phyloP scores from a whole-genome alignment of 2,329 filamentous ascomycete species.

The Fusarium nanum region DNA sequence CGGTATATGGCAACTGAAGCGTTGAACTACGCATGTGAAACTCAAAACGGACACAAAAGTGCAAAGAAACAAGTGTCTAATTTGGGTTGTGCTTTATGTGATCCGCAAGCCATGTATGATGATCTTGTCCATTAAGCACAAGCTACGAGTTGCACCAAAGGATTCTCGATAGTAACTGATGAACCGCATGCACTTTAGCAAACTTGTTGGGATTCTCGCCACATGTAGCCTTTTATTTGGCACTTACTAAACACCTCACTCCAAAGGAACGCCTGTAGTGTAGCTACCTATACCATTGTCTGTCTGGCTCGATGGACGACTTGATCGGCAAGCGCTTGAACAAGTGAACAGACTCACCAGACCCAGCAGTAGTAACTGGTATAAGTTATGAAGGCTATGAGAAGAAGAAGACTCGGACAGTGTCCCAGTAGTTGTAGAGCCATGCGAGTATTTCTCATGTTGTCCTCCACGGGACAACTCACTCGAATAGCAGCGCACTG shows the following conservation, averaged over 20 bases:
- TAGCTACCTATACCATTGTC: not conserved
- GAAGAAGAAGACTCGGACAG: too few relatives aligned
- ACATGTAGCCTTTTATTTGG: not conserved
- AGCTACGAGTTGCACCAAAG: not conserved
- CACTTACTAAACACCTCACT: not conserved
- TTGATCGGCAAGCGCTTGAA: not conserved
- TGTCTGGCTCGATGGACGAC: not conserved
- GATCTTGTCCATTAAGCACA: too few relatives aligned
- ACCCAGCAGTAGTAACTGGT: not conserved
- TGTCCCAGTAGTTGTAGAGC: not conserved
- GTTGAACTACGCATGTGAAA: not conserved
- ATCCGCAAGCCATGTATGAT: too few relatives aligned
- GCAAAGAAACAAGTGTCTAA: not conserved
- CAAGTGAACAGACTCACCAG: not conserved
- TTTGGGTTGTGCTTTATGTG: not conserved
- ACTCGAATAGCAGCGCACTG: not conserved
- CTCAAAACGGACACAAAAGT: not conserved
- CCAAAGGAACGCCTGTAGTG: not conserved
- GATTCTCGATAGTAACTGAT: not conserved
- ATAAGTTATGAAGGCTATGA: not conserved
- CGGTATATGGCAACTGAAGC: not conserved
- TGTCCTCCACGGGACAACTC: not conserved
- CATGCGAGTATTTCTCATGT: not conserved
- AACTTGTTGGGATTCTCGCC: not conserved
- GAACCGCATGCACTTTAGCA: not conserved